Percentiles rank a stretch among this genome's conserved stretches.
These are phyloP conservation scores for Sporothrix schenckii DNA, from an alignment of 2,329 filamentous ascomycete genomes.

Conservation along the genomic window DNA sequence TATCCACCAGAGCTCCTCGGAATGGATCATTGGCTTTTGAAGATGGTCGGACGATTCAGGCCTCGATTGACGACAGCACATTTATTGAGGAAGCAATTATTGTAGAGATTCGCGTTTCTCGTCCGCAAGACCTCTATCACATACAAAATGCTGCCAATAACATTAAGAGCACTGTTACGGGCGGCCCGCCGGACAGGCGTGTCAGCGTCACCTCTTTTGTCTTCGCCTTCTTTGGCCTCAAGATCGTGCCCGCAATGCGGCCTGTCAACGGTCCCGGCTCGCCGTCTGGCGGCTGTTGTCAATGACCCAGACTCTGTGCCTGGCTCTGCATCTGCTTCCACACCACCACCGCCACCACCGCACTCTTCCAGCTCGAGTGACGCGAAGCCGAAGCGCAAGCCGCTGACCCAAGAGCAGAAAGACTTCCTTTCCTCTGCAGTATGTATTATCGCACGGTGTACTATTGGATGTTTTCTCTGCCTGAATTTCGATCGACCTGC, in stretches of 20 bases:
- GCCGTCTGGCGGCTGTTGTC: constrained; percentile 31
- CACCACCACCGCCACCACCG: background rate
- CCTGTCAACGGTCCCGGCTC: constrained; percentile 30
- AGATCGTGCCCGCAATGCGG: constrained; percentile 33
- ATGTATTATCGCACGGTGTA: constrained; percentile 39
- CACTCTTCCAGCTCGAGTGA: background rate
- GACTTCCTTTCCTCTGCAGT: constrained; percentile 76
- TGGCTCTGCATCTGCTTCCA: background rate
- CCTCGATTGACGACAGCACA: background rate
- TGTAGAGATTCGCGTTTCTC: background rate
- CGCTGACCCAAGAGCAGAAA: constrained; percentile 69
- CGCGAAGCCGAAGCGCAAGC: constrained; percentile 52
- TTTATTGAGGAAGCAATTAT: background rate
- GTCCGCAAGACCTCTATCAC: background rate
- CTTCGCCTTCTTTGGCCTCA: background rate
- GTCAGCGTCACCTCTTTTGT: constrained; percentile 6
- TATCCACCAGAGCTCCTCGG: constrained; percentile 21
- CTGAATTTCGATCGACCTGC: constrained; percentile 7
- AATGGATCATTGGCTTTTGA: constrained; percentile 1
- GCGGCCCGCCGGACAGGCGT: constrained; percentile 7
- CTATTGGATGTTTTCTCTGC: background rate
- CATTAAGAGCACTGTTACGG: constrained; percentile 19
- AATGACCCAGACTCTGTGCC: background rate
- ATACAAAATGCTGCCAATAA: constrained; percentile 8
- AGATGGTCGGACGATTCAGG: background rate